Conservation (phyloP, 495 filamentous ascomycete genomes). For the Annulohypoxylon bovei region DNA sequence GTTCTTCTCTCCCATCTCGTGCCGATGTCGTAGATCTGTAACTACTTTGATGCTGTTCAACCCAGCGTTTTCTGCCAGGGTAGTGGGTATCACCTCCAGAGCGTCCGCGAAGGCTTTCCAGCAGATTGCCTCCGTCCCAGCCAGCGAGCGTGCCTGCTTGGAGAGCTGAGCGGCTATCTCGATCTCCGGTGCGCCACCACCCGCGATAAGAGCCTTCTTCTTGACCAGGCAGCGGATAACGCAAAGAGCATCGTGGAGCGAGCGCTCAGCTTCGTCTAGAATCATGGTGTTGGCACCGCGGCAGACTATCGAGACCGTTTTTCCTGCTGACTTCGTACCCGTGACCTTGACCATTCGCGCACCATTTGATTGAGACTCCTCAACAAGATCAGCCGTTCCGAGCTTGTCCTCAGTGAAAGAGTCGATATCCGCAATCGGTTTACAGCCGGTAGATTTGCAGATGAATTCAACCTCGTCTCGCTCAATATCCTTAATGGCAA, state of each 20-base stretch:
- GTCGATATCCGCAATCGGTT: conserved; percentile 98
- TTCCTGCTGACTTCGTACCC: conserved; percentile 81
- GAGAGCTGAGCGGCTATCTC: conserved; percentile 86
- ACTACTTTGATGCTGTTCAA: conserved; percentile 98
- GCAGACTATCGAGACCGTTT: conserved; percentile 92
- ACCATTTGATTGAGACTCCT: conserved; percentile 88
- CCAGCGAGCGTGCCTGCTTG: conserved; percentile 80
- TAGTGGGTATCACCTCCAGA: conserved; percentile 96
- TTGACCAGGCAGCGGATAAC: conserved; percentile 98
- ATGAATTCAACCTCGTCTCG: conserved; percentile 98
- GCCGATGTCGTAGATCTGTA: conserved; percentile 92
- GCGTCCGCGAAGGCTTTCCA: conserved; percentile 99
- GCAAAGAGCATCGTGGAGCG: conserved; percentile 95
- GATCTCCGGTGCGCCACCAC: conserved; percentile 95
- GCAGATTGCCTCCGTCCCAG: conserved; percentile 94
- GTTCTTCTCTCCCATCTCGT: conserved; percentile 93
- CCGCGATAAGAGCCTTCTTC: conserved; percentile 96
- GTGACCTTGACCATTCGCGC: conserved; percentile 93
- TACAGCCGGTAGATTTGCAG: conserved; percentile 97
- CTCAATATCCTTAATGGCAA: conserved; percentile 96
- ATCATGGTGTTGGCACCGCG: conserved; percentile 95
- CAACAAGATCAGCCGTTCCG: conserved; percentile 92
- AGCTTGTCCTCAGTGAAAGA: conserved; percentile 99
- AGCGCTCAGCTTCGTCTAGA: conserved; percentile 95
- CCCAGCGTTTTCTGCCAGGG: conserved; percentile 95